These are phyloP conservation scores for Clavaria fumosa DNA, from an alignment of 768 basidiomycete genomes.

Conservation along the genomic window DNA sequence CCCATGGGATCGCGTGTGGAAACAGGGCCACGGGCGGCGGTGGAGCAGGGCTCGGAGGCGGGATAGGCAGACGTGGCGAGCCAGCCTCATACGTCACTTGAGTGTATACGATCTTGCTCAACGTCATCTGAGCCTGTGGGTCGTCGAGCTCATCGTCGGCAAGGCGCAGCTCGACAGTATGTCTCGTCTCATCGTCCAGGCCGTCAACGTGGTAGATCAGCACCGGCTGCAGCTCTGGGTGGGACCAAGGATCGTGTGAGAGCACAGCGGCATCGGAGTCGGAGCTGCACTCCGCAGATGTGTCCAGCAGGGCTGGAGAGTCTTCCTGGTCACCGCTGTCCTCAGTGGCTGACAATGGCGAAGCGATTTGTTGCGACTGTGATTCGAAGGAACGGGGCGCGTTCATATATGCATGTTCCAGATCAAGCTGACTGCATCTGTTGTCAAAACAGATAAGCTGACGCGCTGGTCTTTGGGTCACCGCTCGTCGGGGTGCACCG, in stretches of 20 bases:
- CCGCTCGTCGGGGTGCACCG: not conserved
- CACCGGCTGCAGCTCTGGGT: not conserved
- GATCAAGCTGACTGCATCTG: not conserved
- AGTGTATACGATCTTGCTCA: not conserved
- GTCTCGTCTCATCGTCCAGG: not conserved
- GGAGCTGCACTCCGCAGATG: not conserved
- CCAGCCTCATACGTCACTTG: not conserved
- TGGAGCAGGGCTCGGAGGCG: not conserved
- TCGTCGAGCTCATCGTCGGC: not conserved
- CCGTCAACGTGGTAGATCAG: not conserved
- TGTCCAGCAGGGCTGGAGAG: too few species aligned
- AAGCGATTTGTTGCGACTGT: not conserved
- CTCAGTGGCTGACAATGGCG: too few species aligned
- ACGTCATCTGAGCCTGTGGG: not conserved
- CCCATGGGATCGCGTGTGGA: not conserved
- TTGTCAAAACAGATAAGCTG: not conserved
- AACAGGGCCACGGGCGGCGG: not conserved
- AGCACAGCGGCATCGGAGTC: not conserved
- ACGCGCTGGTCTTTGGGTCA: not conserved
- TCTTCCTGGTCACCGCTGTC: too few species aligned
- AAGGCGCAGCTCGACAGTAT: not conserved
- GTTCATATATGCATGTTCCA: not conserved
- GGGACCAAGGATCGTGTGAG: not conserved
- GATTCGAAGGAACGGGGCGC: not conserved
- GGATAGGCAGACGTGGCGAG: not conserved